Base-by-base conservation (phyloP, 1,284 basidiomycete species). In the Xanthoconium separans region DNA sequence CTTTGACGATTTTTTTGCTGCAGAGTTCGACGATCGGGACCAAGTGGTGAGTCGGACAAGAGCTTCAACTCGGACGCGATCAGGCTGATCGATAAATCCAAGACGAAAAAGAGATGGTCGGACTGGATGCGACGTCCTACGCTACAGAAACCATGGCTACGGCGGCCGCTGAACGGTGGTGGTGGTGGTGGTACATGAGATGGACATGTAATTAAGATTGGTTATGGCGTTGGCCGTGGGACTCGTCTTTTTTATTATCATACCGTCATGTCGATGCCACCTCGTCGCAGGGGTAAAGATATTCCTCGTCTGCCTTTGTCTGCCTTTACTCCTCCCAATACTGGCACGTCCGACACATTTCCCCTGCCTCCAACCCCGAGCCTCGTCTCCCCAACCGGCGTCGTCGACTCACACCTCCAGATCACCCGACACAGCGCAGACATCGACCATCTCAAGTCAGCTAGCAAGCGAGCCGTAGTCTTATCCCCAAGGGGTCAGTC, bases 261-360 rank as follows among this genome's bases (percentile, higher is more conserved):
- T 36, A 6, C 6, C 34, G 16, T 36, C 34, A 2, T 22, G 22
- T 15, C 15, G 15, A 15, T 6, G 16, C 16, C 33, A n/a, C 13
- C 34, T 16, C 34, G 34, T n/a, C 82, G 84, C 61, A 88, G 81
- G 66, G 81, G 78, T 24, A 88, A 83, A 65, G 71, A 78, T 10
- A 80, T 83, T 8, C 89, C 89, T 10, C 79, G 75, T 43, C 80
- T 91, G 16, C 88, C 88, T 0, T 66, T 83, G 33, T 89, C 87
- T 13, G 88, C 83, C 1, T 91, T 91, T 65, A 81, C 77, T 24
- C 81, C 85, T 0, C 85, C 87, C 30, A 85, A 79, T 70, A 77
- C 83, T 4, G 82, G 82, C 53, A 79, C 82, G 1, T 78, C 78
- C 29, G 88, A 89, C 48, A 73, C 73, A 3, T 90, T 89, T 65